Conservation (phyloP, 768 basidiomycete genomes). For the Tricholoma terreum region DNA sequence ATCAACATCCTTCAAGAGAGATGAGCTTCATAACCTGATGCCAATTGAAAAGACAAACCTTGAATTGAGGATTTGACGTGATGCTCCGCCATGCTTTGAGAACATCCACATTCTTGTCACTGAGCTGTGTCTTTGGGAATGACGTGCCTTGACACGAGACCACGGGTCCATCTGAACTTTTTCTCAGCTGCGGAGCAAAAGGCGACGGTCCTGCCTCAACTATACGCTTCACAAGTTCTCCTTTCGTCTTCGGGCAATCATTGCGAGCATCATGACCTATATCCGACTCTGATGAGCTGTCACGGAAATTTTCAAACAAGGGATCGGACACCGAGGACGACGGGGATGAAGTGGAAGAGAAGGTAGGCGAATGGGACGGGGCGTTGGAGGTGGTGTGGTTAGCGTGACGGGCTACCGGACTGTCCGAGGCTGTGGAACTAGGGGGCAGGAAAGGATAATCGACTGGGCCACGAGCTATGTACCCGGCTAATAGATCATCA, state of each 20-base stretch:
- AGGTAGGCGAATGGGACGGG: slow-evolving; percentile 26
- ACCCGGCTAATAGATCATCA: slow-evolving; percentile 46
- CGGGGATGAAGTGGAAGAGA: slow-evolving; percentile 39
- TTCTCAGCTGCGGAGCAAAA: slow-evolving; percentile 47
- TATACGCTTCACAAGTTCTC: slow-evolving; percentile 51
- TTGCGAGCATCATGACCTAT: slow-evolving; percentile 15
- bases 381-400: slow-evolving; percentile 19
- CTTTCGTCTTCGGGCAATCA: slow-evolving; percentile 53
- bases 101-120: slow-evolving; percentile 73
- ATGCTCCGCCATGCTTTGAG: slow-evolving; percentile 78
- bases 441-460: slow-evolving; percentile 27
- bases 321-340: slow-evolving; percentile 32
- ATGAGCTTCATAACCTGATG: slow-evolving; percentile 2
- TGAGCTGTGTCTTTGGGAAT: slow-evolving; percentile 67
- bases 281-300: slow-evolving; percentile 30
- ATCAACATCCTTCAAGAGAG: slow-evolving; percentile 57
- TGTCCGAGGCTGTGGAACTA: slow-evolving; percentile 41
- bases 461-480: slow-evolving; percentile 32
- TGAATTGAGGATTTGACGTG: slow-evolving; percentile 70
- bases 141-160: slow-evolving; percentile 65
- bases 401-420: slow-evolving; percentile 53
- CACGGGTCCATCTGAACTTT: slow-evolving; percentile 48
- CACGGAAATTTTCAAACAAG: slow-evolving; percentile 33
- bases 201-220: slow-evolving; percentile 55
- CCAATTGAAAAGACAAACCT: slow-evolving; percentile 41